phyloP scores from a whole-genome alignment of 768 basidiomycete species.

The Podaxis carcinomalis region DNA sequence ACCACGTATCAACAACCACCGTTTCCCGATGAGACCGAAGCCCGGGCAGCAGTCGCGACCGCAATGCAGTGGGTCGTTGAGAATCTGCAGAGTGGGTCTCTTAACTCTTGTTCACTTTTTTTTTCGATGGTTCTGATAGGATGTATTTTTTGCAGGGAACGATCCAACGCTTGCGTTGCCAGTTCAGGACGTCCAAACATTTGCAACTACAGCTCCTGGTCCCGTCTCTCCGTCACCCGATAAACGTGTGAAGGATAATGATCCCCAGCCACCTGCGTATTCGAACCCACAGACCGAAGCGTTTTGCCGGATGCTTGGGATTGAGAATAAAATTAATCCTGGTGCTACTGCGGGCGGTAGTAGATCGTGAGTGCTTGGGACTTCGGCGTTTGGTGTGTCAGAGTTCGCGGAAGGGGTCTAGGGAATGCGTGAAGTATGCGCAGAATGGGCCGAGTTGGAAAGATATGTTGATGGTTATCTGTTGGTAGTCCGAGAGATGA shows the following conservation, averaged over 20 bases:
- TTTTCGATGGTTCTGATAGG: background rate
- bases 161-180: slow-evolving; percentile 21
- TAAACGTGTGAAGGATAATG: slow-evolving; percentile 13
- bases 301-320: slow-evolving; percentile 73
- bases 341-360: background rate
- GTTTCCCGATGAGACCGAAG: slow-evolving; percentile 57
- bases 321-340: slow-evolving; percentile 65
- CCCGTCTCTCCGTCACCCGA: slow-evolving; percentile 19
- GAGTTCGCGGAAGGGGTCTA: too few species aligned
- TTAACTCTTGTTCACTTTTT: background rate
- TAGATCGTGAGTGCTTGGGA: background rate
- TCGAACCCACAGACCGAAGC: slow-evolving; percentile 88
- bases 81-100: slow-evolving; percentile 36
- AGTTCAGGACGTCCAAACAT: slow-evolving; percentile 59
- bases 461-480: too few species aligned
- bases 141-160: slow-evolving; percentile 13
- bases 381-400: too few species aligned
- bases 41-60: slow-evolving; percentile 48
- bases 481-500: too few species aligned
- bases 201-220: slow-evolving; percentile 62
- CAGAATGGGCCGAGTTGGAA: too few species aligned
- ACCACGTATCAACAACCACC: slow-evolving; percentile 39
- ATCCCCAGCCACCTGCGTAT: slow-evolving; percentile 50
- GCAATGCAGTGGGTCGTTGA: slow-evolving; percentile 66
- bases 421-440: too few species aligned